Evolutionary conservation across 1,284 basidiomycete genomes (phyloP).

Genomic region (Pyrrhoderma lamaoense): DNA sequence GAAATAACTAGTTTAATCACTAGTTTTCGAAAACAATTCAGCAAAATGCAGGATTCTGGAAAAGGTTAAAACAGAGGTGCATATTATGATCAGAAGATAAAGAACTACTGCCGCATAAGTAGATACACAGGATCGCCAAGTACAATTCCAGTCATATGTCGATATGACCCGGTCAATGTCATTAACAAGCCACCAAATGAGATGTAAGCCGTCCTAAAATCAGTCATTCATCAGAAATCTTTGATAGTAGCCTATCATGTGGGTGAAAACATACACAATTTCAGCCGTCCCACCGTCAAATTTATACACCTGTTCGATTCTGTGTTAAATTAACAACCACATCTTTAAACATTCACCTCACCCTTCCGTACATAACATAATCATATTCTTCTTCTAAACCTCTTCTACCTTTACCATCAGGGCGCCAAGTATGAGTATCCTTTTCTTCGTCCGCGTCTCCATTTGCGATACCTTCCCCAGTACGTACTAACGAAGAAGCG

Average conservation of each 20-base stretch:
- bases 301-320: conserved; percentile 77
- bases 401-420: conserved; percentile 77
- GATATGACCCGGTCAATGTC: conserved; percentile 88
- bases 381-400: conserved; percentile 96
- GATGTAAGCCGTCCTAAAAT: conserved; percentile 80
- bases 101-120: conserved; percentile 70
- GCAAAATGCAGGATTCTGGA: too few species aligned
- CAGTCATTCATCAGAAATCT: too few species aligned
- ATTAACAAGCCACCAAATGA: conserved; percentile 97
- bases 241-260: too few species aligned
- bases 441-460: conserved; percentile 55
- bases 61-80: background rate
- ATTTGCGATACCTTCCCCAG: conserved; percentile 37
- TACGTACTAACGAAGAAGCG: conserved; percentile 73
- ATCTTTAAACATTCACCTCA: conserved; percentile 31
- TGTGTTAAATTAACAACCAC: background rate
- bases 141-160: conserved; percentile 89
- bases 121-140: conserved; percentile 92
- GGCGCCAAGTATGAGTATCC: conserved; percentile 78
- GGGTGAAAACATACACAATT: conserved; percentile 58
- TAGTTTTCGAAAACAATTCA: too few species aligned
- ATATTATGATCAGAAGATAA: background rate
- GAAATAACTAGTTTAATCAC: too few species aligned
- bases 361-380: conserved; percentile 99
- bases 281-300: conserved; percentile 86